Percentiles rank a stretch among this genome's conserved stretches.
Conservation (phyloP, 1,139 yeast species). For the Ashbya aceris region DNA sequence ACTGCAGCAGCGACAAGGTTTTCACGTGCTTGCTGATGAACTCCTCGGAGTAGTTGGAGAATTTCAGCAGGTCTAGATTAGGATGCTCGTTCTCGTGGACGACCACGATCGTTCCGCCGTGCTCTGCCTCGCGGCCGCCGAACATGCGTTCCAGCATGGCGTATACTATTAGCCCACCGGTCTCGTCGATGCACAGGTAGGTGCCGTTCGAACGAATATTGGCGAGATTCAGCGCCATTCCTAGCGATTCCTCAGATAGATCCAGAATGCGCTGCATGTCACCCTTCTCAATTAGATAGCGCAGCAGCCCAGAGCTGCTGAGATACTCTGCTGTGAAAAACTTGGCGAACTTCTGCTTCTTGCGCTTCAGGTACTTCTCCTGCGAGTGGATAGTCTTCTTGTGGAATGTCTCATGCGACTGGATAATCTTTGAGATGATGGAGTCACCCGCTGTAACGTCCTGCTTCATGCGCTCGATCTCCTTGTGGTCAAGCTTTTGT, state of each 20-base stretch:
- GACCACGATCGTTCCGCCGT: conserved; percentile 56
- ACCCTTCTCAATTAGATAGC: conserved; percentile 60
- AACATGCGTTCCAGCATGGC: conserved; percentile 87
- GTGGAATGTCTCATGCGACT: conserved; percentile 78
- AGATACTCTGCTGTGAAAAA: conserved; percentile 75
- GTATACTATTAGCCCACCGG: conserved; percentile 76
- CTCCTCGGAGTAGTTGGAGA: conserved; percentile 52
- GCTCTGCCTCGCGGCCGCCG: conserved; percentile 34
- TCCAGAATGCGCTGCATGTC: conserved; percentile 70
- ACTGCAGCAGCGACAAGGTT: conserved; percentile 70
- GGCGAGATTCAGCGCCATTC: conserved; percentile 63
- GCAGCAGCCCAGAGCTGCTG: conserved; percentile 66
- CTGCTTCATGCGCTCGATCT: conserved; percentile 71
- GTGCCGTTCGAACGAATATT: conserved; percentile 85
- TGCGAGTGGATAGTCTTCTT: conserved; percentile 85
- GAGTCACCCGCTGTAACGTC: conserved; percentile 67
- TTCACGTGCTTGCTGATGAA: conserved; percentile 48
- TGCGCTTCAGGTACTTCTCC: conserved; percentile 82
- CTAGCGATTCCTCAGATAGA: conserved; percentile 75
- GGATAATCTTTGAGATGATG: conserved; percentile 72
- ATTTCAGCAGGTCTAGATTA: conserved; percentile 60
- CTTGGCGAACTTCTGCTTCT: conserved; percentile 82
- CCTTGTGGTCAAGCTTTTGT: conserved; percentile 64
- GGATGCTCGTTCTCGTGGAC: conserved; percentile 92
- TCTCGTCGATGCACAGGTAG: conserved; percentile 81